Percentiles rank a stretch among this genome's conserved stretches.
Evolutionary conservation across 176 grass and related monocot genomes (phyloP).

Genomic region (Luzula sylvatica): DNA sequence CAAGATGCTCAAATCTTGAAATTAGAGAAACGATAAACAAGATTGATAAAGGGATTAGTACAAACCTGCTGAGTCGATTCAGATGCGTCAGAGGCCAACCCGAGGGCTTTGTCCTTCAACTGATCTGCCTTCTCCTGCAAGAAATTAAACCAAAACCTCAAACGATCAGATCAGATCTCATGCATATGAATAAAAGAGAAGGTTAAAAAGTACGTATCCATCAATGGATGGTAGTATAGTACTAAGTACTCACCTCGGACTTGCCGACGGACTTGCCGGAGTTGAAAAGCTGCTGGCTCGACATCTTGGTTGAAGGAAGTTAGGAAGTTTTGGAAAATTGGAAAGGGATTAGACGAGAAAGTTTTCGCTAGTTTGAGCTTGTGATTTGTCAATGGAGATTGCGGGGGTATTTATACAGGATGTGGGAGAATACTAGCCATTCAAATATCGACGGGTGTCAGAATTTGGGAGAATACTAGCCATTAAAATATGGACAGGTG

Average conservation of each 20-base stretch:
- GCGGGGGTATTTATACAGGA: too few species aligned
- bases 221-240: too few species aligned
- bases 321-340: background rate
- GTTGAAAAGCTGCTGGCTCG: conserved; percentile 1
- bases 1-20: too few species aligned
- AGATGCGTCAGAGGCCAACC: conserved; percentile 2
- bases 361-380: too few species aligned
- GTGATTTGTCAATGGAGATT: too few species aligned
- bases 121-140: conserved; percentile 8
- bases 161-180: conserved; percentile 1
- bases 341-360: background rate
- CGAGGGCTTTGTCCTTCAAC: background rate
- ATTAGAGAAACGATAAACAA: too few species aligned
- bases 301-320: conserved; percentile 8
- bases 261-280: conserved; percentile 5
- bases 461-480: too few species aligned
- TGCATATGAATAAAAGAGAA: background rate
- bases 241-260: background rate
- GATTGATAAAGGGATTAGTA: too few species aligned
- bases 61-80: conserved; percentile 6
- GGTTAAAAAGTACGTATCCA: background rate
- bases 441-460: too few species aligned
- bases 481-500: too few species aligned
- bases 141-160: background rate
- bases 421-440: too few species aligned